phyloP scores from a whole-genome alignment of 768 basidiomycete species.

The Baorangia bicolor region DNA sequence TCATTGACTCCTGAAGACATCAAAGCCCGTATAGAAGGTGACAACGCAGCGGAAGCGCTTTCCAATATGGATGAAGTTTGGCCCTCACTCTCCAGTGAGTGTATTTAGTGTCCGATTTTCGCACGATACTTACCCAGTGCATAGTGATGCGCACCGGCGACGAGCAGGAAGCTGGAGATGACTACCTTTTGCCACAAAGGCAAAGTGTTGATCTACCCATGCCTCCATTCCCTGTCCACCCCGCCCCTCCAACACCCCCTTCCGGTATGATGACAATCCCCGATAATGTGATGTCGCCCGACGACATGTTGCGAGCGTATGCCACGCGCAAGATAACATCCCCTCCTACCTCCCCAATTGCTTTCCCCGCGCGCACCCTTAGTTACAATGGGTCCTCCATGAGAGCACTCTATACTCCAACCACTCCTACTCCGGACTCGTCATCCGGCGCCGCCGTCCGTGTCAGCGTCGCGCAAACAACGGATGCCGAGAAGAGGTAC shows the following conservation, averaged over 20 bases:
- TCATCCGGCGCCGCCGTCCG: not conserved
- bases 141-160: constrained; percentile 73
- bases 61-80: constrained; percentile 56
- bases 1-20: constrained; percentile 62
- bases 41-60: constrained; percentile 30
- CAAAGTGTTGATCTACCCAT: constrained; percentile 27
- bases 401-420: constrained; percentile 31
- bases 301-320: constrained; percentile 76
- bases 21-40: constrained; percentile 45
- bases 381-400: constrained; percentile 26
- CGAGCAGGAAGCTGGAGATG: constrained; percentile 30
- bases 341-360: constrained; percentile 32
- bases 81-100: constrained; percentile 67
- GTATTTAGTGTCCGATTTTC: not conserved
- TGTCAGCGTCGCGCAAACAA: constrained; percentile 7
- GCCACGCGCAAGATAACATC: constrained; percentile 46
- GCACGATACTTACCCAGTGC: constrained; percentile 6
- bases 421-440: constrained; percentile 12
- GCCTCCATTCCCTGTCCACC: constrained; percentile 34
- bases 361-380: constrained; percentile 29
- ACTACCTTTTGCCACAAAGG: constrained; percentile 45
- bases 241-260: constrained; percentile 36
- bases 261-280: constrained; percentile 41
- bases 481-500: constrained; percentile 22
- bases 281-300: constrained; percentile 53